Evolutionary conservation across 2,329 filamentous ascomycete genomes (phyloP).

Genomic region (Aspergillus sp.): DNA sequence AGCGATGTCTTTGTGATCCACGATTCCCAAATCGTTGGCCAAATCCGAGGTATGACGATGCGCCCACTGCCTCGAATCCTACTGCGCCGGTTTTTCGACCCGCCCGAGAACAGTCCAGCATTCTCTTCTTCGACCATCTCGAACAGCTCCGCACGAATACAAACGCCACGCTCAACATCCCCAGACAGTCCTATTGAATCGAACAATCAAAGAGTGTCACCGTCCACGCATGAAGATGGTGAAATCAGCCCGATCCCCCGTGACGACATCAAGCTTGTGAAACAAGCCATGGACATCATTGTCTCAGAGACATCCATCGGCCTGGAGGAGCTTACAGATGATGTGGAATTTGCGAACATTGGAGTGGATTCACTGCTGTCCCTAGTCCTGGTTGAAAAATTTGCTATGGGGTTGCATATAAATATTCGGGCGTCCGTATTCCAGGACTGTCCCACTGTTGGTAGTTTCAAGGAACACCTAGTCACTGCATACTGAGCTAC

Average conservation of each 20-base stretch:
- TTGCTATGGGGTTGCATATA: conserved; percentile 28
- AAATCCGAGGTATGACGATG: conserved; percentile 34
- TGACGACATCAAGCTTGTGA: conserved; percentile 1
- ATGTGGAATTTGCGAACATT: conserved; percentile 25
- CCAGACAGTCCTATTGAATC: neutral
- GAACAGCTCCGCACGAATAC: neutral
- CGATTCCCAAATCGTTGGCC: conserved; percentile 29
- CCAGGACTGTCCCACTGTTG: conserved; percentile 22
- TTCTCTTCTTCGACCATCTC: neutral
- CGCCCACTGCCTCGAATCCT: conserved; percentile 23
- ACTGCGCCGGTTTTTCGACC: conserved; percentile 16
- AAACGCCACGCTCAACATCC: too few species aligned
- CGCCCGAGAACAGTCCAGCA: neutral
- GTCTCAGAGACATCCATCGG: conserved; percentile 27
- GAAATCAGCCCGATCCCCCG: neutral
- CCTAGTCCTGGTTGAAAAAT: conserved; percentile 33
- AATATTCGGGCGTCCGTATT: conserved; percentile 25
- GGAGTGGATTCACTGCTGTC: conserved; percentile 39
- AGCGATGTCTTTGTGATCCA: conserved; percentile 42
- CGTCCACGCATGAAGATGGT: neutral
- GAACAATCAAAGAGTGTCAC: neutral
- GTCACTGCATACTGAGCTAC: too few species aligned
- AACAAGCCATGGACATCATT: conserved; percentile 23
- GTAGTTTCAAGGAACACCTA: too few species aligned
- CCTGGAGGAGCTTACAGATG: conserved; percentile 19